phyloP scores from a whole-genome alignment of 2,329 filamentous ascomycete genomes.

The Clonostachys rhizophaga region DNA sequence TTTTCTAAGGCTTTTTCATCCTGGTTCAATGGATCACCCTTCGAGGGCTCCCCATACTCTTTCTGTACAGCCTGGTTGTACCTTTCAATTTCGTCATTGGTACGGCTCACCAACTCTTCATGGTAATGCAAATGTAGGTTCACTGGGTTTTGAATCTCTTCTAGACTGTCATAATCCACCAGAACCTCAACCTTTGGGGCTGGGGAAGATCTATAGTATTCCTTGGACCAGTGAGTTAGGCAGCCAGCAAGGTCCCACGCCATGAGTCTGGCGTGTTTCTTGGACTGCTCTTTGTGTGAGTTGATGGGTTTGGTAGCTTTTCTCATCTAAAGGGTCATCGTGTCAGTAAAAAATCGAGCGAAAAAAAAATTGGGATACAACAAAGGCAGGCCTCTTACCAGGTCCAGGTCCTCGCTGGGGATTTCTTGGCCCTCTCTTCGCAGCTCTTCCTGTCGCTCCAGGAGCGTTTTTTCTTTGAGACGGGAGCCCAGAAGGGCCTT shows the following conservation, averaged over 20 bases:
- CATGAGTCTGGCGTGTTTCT: conserved; percentile 8
- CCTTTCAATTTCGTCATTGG: conserved; percentile 5
- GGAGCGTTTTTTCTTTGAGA: conserved; percentile 2
- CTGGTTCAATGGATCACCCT: background rate
- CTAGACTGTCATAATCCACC: conserved; percentile 27
- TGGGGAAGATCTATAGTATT: too few relatives aligned
- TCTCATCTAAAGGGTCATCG: too few relatives aligned
- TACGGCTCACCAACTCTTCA: conserved; percentile 13
- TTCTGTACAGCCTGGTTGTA: conserved; percentile 7
- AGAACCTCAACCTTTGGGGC: conserved; percentile 17
- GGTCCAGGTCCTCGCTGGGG: background rate
- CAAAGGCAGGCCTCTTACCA: background rate
- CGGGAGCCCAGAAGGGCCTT: conserved; percentile 13
- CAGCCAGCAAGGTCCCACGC: conserved; percentile 12
- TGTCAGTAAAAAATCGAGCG: too few relatives aligned
- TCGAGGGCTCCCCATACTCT: background rate
- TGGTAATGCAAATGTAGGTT: conserved; percentile 39
- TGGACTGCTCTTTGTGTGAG: too few relatives aligned
- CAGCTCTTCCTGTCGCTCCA: conserved; percentile 6
- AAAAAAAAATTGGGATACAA: too few relatives aligned
- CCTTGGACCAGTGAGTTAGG: conserved; percentile 8
- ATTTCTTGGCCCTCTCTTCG: background rate
- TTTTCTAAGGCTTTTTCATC: conserved; percentile 1
- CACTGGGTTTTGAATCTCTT: conserved; percentile 34
- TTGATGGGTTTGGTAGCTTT: too few relatives aligned